Percentiles rank a stretch among this genome's conserved stretches.
phyloP scores from a whole-genome alignment of 1,284 basidiomycete species.

The Marasmius tenuissimus region DNA sequence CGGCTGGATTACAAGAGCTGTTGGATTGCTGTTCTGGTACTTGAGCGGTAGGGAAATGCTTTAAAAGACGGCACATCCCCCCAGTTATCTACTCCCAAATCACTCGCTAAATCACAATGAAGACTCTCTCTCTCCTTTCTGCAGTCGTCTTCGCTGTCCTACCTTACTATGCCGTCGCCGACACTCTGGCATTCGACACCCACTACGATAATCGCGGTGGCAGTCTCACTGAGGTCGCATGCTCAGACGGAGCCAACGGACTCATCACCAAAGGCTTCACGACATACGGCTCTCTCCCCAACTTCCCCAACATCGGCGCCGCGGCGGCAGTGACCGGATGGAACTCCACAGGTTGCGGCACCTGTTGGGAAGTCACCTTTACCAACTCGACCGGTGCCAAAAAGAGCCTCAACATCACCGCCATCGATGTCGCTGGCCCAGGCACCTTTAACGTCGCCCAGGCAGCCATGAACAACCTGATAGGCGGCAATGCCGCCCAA shows the following conservation, averaged over 20 bases:
- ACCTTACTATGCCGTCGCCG: slow-evolving; percentile 17
- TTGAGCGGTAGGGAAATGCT: too few species aligned
- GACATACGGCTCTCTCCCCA: slow-evolving; percentile 40
- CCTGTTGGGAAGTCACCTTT: slow-evolving; percentile 37
- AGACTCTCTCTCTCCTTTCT: slow-evolving; percentile 4
- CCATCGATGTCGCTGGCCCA: slow-evolving; percentile 31
- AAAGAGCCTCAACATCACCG: slow-evolving; percentile 31
- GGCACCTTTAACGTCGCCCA: slow-evolving; percentile 36
- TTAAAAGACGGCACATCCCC: too few species aligned
- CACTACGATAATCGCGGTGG: slow-evolving; percentile 37
- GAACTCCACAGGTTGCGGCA: slow-evolving; percentile 36
- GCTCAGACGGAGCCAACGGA: slow-evolving; percentile 52
- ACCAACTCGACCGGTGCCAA: slow-evolving; percentile 16
- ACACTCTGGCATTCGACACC: slow-evolving; percentile 41
- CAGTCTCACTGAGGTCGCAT: slow-evolving; percentile 42
- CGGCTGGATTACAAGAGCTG: neutral
- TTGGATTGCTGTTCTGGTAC: neutral
- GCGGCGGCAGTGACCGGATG: slow-evolving; percentile 31
- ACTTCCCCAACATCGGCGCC: slow-evolving; percentile 43
- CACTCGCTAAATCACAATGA: neutral
- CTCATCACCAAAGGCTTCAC: slow-evolving; percentile 38
- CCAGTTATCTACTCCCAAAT: too few species aligned
- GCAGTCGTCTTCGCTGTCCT: neutral
- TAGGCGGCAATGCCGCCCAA: slow-evolving; percentile 29
- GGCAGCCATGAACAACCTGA: slow-evolving; percentile 38